phyloP scores from a whole-genome alignment of 148 eudicot genomes.

The Amaranthus hypochondriacus region DNA sequence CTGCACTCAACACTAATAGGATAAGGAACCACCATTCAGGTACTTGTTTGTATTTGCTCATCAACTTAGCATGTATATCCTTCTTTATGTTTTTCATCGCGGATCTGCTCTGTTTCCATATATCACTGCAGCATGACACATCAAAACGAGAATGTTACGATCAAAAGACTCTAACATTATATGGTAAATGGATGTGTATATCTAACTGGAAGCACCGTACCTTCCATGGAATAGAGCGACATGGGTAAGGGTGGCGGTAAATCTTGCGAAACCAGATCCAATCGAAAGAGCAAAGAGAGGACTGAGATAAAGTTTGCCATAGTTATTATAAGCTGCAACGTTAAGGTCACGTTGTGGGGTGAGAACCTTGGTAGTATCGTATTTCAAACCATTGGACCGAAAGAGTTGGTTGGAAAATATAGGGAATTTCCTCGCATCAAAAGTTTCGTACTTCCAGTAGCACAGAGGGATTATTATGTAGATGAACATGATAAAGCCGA shows the following conservation, averaged over 20 bases:
- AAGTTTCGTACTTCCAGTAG: slow-evolving; percentile 89
- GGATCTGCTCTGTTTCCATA: slow-evolving; percentile 86
- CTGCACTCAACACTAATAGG: slow-evolving; percentile 55
- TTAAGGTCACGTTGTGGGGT: slow-evolving; percentile 84
- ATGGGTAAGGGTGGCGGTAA: slow-evolving; percentile 86
- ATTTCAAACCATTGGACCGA: slow-evolving; percentile 61
- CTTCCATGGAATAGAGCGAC: slow-evolving; percentile 94
- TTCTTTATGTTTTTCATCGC: slow-evolving; percentile 62
- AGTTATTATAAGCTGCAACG: slow-evolving; percentile 67
- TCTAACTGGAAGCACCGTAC: slow-evolving; percentile 28
- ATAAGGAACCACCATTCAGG: slow-evolving; percentile 90
- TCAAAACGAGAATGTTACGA: background rate
- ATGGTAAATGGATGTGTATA: background rate
- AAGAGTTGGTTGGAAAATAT: slow-evolving; percentile 86
- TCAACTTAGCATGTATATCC: slow-evolving; percentile 79
- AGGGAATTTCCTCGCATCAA: slow-evolving; percentile 82
- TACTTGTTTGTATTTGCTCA: slow-evolving; percentile 83
- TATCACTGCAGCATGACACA: slow-evolving; percentile 48
- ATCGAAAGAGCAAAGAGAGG: slow-evolving; percentile 97
- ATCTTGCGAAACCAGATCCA: slow-evolving; percentile 93
- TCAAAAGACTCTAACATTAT: background rate
- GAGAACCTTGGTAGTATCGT: slow-evolving; percentile 81
- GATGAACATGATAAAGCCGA: slow-evolving; percentile 85
- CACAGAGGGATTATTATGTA: slow-evolving; percentile 87
- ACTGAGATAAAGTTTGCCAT: slow-evolving; percentile 86